A percentile compares a stretch with the other conserved stretches of the same genome.
phyloP scores from a whole-genome alignment of 805 yeast species.

The Kuraishia borneana region DNA sequence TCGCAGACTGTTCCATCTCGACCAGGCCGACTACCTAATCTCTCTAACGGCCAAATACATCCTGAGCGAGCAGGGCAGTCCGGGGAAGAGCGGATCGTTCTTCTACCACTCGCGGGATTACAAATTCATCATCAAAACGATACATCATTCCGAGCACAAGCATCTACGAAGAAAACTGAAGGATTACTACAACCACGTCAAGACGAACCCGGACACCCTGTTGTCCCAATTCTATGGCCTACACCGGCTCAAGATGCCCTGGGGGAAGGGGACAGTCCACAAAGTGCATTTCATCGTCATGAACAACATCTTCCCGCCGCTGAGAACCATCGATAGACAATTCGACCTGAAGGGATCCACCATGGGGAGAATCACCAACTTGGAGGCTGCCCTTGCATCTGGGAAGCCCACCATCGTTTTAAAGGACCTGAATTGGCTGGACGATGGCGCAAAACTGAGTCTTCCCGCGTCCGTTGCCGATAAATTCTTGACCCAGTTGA shows the following conservation, averaged over 20 bases:
- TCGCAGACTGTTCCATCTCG: slow-evolving; percentile 70
- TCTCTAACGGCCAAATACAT: slow-evolving; percentile 90
- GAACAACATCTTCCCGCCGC: slow-evolving; percentile 96
- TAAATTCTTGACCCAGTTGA: slow-evolving; percentile 57
- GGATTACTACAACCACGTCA: slow-evolving; percentile 73
- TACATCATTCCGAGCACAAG: slow-evolving; percentile 85
- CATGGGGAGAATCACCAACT: slow-evolving; percentile 57
- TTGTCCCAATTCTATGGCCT: slow-evolving; percentile 94
- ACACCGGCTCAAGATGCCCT: slow-evolving; percentile 86
- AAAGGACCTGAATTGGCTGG: slow-evolving; percentile 86
- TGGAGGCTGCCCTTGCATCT: slow-evolving; percentile 17
- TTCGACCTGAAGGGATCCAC: slow-evolving; percentile 93
- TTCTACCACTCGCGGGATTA: slow-evolving; percentile 92
- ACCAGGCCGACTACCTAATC: slow-evolving; percentile 91
- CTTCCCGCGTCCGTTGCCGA: slow-evolving; percentile 65
- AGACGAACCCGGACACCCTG: slow-evolving; percentile 75
- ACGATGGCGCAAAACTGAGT: slow-evolving; percentile 47
- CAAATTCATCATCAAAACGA: slow-evolving; percentile 89
- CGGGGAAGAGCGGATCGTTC: slow-evolving; percentile 95
- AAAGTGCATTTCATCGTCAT: slow-evolving; percentile 90
- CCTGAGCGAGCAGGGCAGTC: slow-evolving; percentile 84
- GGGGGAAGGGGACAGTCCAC: slow-evolving; percentile 37
- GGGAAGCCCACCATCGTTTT: slow-evolving; percentile 34
- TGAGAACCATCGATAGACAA: slow-evolving; percentile 71
- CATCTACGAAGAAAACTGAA: slow-evolving; percentile 65